Evolutionary conservation across 2,329 filamentous ascomycete species (phyloP).

Genomic region (Phialocephala sp.): DNA sequence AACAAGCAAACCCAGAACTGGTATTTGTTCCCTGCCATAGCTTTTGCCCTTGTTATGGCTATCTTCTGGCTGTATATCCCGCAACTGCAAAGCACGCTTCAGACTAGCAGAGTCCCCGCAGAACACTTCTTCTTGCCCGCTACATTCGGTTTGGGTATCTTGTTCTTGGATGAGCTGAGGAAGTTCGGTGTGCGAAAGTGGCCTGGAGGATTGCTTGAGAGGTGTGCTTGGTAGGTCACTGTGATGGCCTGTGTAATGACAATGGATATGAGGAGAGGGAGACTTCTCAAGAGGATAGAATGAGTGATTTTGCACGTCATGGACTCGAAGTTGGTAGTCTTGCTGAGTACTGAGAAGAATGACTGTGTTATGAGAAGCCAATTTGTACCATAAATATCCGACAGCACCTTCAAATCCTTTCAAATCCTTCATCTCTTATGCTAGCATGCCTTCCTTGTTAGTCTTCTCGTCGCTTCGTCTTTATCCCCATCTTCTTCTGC

Average conservation of each 20-base stretch:
- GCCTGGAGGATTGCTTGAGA: constrained; percentile 62
- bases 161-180: constrained; percentile 69
- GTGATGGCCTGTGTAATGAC: background rate
- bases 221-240: constrained; percentile 63
- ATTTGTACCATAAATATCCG: too few relatives aligned
- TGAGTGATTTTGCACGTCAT: background rate
- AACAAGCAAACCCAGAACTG: constrained; percentile 70
- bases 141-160: constrained; percentile 68
- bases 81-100: constrained; percentile 63
- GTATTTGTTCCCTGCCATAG: constrained; percentile 72
- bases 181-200: constrained; percentile 67
- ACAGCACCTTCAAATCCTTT: too few relatives aligned
- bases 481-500: background rate
- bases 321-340: too few relatives aligned
- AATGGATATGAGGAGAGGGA: background rate
- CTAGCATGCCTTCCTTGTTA: too few relatives aligned
- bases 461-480: too few relatives aligned
- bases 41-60: constrained; percentile 71
- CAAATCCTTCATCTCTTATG: too few relatives aligned
- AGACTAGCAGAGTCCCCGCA: constrained; percentile 67
- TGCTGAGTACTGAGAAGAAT: too few relatives aligned
- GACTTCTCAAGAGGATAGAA: background rate
- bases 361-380: too few relatives aligned
- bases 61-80: constrained; percentile 75
- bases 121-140: constrained; percentile 81